phyloP scores from a whole-genome alignment of 2,329 filamentous ascomycete genomes.

The Pseudofabraea citricarpa region DNA sequence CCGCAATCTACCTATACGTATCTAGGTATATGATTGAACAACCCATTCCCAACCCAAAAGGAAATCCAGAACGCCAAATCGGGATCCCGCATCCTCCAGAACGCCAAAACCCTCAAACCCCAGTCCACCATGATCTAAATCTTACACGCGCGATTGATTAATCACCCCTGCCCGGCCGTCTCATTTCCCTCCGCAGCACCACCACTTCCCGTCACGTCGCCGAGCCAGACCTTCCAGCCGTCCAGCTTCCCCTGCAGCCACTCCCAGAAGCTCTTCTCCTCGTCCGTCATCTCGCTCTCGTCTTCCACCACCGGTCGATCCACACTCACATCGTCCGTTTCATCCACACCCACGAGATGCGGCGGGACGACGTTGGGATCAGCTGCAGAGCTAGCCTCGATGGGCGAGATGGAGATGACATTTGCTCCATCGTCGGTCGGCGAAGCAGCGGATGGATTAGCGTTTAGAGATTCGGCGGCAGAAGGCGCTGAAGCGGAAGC shows the following conservation, averaged over 20 bases:
- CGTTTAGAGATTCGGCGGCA: too few species aligned
- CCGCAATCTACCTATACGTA: too few species aligned
- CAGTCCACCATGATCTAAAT: too few species aligned
- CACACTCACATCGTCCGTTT: conserved; percentile 12
- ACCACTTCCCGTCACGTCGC: conserved; percentile 1
- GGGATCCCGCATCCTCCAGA: too few species aligned
- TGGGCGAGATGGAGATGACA: conserved; percentile 22
- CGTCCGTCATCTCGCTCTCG: conserved; percentile 16
- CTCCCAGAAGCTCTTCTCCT: conserved; percentile 39
- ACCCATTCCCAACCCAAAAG: too few species aligned
- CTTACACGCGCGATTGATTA: too few species aligned
- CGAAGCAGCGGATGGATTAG: conserved; percentile 1
- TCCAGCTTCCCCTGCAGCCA: conserved; percentile 46
- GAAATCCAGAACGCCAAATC: too few species aligned
- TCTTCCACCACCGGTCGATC: conserved; percentile 18
- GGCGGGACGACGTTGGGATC: conserved; percentile 21
- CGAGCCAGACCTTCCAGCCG: conserved; percentile 29
- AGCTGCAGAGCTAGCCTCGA: conserved; percentile 22
- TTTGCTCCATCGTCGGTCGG: conserved; percentile 9
- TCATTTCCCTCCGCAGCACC: background rate
- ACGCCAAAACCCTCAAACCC: too few species aligned
- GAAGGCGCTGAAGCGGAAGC: conserved; percentile 10
- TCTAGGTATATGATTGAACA: too few species aligned
- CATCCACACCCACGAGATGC: conserved; percentile 22
- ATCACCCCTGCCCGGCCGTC: too few species aligned